Conservation (phyloP, 2,329 filamentous ascomycete genomes). For the Pezicula neosporulosa region DNA sequence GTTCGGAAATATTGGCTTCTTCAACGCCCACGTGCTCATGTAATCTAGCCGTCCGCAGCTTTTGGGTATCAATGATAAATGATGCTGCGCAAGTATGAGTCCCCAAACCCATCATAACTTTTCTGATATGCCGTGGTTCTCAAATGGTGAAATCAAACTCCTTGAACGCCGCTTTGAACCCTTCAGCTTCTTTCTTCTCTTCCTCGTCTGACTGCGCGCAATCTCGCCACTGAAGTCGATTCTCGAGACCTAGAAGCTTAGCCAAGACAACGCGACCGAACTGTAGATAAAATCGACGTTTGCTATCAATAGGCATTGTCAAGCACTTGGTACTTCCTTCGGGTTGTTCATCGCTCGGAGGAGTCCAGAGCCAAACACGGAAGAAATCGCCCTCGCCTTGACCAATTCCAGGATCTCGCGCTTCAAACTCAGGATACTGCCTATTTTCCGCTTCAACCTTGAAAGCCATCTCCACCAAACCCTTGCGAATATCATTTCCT, state of each 20-base stretch:
- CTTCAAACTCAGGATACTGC: constrained; percentile 48
- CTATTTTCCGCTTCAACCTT: constrained; percentile 81
- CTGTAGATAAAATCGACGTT: constrained; percentile 81
- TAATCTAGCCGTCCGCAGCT: too few species aligned
- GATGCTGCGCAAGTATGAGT: too few species aligned
- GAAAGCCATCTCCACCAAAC: constrained; percentile 84
- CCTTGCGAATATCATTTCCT: constrained; percentile 61
- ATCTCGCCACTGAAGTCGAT: constrained; percentile 80
- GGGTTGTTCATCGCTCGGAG: constrained; percentile 39
- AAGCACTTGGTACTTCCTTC: constrained; percentile 58
- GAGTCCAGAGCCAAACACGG: constrained; percentile 74
- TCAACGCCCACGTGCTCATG: too few species aligned
- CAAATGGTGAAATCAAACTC: constrained; percentile 69
- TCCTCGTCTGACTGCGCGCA: constrained; percentile 74
- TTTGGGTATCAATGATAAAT: too few species aligned
- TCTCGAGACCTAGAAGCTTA: constrained; percentile 78
- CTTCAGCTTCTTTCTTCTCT: constrained; percentile 73
- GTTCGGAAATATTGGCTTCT: too few species aligned
- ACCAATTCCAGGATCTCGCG: constrained; percentile 45
- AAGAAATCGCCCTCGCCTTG: constrained; percentile 67
- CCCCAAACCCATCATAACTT: too few species aligned
- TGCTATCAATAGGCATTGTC: constrained; percentile 68
- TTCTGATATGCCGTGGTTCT: too few species aligned
- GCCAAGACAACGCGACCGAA: constrained; percentile 86
- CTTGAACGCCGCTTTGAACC: constrained; percentile 79